Evolutionary conservation across 2,329 filamentous ascomycete genomes (phyloP).

Genomic region (Cordyceps pruinosa): DNA sequence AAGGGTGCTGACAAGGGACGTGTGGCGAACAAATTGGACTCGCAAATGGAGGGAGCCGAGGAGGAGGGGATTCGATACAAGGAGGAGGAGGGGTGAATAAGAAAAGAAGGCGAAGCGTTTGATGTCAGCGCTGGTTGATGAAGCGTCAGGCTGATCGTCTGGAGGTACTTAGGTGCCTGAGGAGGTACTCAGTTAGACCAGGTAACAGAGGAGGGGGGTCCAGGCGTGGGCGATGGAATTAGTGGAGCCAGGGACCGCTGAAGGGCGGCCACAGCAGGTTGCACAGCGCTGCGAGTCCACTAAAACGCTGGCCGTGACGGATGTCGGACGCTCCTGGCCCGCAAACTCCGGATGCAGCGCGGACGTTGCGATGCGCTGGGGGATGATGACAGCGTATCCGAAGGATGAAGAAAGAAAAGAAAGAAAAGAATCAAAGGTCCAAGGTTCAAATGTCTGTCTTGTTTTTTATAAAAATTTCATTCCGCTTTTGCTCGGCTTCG

Average conservation of each 20-base stretch:
- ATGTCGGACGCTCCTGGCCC: slow-evolving; percentile 3
- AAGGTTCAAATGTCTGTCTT: too few species aligned
- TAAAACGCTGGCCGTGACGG: too few species aligned
- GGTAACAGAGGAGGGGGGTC: background rate
- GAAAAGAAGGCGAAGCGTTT: background rate
- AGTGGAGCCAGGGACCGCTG: background rate
- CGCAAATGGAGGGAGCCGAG: background rate
- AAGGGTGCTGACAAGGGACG: background rate
- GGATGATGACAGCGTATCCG: too few species aligned
- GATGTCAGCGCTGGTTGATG: slow-evolving; percentile 7
- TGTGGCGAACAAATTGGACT: background rate
- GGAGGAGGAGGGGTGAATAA: background rate
- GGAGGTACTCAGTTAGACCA: background rate
- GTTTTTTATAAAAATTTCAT: too few species aligned
- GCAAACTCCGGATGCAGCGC: slow-evolving; percentile 11
- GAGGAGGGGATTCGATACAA: background rate
- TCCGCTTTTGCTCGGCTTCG: too few species aligned
- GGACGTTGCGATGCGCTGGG: background rate
- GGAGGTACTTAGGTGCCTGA: too few species aligned
- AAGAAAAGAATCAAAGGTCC: too few species aligned
- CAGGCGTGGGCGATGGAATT: background rate
- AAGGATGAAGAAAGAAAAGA: background rate
- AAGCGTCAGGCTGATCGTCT: background rate
- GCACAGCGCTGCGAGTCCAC: too few species aligned
- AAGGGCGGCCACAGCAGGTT: background rate